phyloP scores from a whole-genome alignment of 1,139 yeast species.

The Lodderomyces jiufengensis region DNA sequence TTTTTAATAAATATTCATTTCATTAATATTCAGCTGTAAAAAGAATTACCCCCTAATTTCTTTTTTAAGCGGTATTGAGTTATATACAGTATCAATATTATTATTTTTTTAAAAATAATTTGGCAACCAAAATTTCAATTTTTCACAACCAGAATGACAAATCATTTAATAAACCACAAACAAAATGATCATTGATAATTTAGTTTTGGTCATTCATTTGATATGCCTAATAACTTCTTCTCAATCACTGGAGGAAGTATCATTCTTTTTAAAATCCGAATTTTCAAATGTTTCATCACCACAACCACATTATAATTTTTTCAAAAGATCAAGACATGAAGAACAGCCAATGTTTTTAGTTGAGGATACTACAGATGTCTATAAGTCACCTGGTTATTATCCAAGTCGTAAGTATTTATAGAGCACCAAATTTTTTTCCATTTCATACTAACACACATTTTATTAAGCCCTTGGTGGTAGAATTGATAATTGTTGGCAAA shows the following conservation, averaged over 20 bases:
- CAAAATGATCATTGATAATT: background rate
- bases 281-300: slow-evolving; percentile 1
- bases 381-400: slow-evolving; percentile 28
- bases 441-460: too few relatives aligned
- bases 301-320: background rate
- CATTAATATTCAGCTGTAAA: too few relatives aligned
- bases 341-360: slow-evolving; percentile 31
- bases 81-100: background rate
- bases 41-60: too few relatives aligned
- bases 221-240: background rate
- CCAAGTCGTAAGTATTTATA: slow-evolving; percentile 33
- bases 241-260: background rate
- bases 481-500: slow-evolving; percentile 48
- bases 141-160: too few relatives aligned
- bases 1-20: too few relatives aligned
- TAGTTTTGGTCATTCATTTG: background rate
- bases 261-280: slow-evolving; percentile 2
- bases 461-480: slow-evolving; percentile 41
- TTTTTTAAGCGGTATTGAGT: too few relatives aligned
- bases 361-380: slow-evolving; percentile 26
- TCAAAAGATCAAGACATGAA: slow-evolving; percentile 34
- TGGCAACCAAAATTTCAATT: slow-evolving; percentile 4
- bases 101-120: background rate
- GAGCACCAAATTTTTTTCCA: background rate
- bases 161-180: slow-evolving; percentile 1